Conservation (phyloP, 2,329 filamentous ascomycete species). For the Trematosphaeria pertusa region DNA sequence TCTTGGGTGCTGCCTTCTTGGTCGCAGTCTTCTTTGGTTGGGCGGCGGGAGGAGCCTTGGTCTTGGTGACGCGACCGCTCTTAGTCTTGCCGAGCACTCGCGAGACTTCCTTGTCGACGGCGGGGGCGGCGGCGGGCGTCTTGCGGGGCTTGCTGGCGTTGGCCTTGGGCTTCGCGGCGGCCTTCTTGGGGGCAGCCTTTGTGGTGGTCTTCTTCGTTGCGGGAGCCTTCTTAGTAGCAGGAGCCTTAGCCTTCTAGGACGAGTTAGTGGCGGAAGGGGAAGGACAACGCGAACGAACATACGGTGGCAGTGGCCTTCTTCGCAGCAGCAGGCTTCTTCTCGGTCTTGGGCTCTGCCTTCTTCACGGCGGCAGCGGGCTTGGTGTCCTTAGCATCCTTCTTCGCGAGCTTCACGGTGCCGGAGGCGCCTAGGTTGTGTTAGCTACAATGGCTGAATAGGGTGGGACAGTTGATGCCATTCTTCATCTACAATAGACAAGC, state of each 20-base stretch:
- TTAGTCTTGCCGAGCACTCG: constrained; percentile 75
- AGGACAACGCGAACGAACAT: constrained; percentile 7
- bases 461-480: neutral
- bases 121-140: constrained; percentile 59
- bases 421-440: constrained; percentile 69
- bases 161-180: constrained; percentile 51
- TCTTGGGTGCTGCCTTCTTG: constrained; percentile 51
- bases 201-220: constrained; percentile 52
- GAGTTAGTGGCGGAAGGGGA: constrained; percentile 17
- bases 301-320: constrained; percentile 33
- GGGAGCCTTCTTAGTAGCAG: constrained; percentile 36
- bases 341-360: constrained; percentile 39
- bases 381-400: constrained; percentile 71
- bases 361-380: constrained; percentile 40
- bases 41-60: constrained; percentile 38
- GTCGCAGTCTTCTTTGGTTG: constrained; percentile 46
- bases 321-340: constrained; percentile 38
- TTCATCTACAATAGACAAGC: neutral
- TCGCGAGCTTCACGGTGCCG: constrained; percentile 89
- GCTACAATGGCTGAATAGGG: constrained; percentile 6
- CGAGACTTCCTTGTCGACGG: constrained; percentile 70
- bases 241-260: constrained; percentile 36
- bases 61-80: constrained; percentile 41
- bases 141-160: constrained; percentile 57
- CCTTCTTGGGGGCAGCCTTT: constrained; percentile 40